Evolutionary conservation across 2,329 filamentous ascomycete species (phyloP).

Genomic region (Phaeophleospora eucalypticola): DNA sequence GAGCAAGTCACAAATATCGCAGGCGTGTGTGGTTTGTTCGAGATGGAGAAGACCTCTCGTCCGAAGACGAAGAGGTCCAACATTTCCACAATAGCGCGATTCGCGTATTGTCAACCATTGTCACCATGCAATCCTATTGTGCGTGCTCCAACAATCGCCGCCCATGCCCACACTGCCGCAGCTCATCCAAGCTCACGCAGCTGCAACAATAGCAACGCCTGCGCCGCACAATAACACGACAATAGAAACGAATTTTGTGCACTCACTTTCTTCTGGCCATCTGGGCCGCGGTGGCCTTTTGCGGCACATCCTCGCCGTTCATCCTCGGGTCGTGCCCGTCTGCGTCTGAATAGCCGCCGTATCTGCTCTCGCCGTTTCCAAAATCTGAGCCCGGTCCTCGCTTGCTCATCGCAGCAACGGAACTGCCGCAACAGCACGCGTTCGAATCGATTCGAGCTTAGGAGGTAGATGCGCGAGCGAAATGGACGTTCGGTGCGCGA

Average conservation of each 20-base stretch:
- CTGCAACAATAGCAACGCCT: neutral
- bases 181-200: neutral
- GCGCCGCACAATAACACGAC: neutral
- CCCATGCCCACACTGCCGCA: neutral
- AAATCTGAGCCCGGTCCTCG: slow-evolving; percentile 23
- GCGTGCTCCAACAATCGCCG: neutral
- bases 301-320: slow-evolving; percentile 25
- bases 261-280: slow-evolving; percentile 35
- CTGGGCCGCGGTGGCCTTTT: slow-evolving; percentile 33
- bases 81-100: neutral
- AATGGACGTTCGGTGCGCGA: slow-evolving; percentile 3
- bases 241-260: neutral
- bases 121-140: neutral
- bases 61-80: neutral
- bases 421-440: too few species aligned
- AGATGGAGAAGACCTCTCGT: neutral
- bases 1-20: too few species aligned
- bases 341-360: slow-evolving; percentile 19
- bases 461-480: too few species aligned
- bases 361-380: slow-evolving; percentile 27
- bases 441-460: too few species aligned
- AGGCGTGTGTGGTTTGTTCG: too few species aligned
- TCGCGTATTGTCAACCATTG: too few species aligned
- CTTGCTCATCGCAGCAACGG: slow-evolving; percentile 30
- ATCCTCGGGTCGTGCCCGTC: slow-evolving; percentile 4